These are phyloP conservation scores for Fusarium brachygibbosum DNA, from an alignment of 2,329 filamentous ascomycete genomes.

Conservation along the genomic window DNA sequence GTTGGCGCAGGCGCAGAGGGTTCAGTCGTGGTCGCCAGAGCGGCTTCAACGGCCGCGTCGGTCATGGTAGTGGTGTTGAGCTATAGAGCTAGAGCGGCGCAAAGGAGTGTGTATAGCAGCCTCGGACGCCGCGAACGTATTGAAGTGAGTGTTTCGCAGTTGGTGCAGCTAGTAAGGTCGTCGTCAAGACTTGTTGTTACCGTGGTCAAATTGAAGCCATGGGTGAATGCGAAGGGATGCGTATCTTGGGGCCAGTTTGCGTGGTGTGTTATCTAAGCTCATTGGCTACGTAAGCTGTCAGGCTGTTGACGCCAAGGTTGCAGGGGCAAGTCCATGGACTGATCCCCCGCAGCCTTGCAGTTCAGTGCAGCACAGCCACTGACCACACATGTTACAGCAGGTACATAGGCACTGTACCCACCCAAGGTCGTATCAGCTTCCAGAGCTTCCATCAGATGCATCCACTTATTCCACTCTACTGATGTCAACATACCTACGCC, in stretches of 20 bases:
- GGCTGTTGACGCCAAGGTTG: conserved; percentile 45
- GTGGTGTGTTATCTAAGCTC: conserved; percentile 38
- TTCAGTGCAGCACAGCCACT: conserved; percentile 39
- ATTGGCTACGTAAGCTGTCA: conserved; percentile 46
- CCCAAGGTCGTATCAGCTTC: conserved; percentile 38
- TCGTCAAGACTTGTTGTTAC: conserved; percentile 21
- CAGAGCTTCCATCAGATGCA: conserved; percentile 32
- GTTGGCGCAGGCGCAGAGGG: conserved; percentile 48
- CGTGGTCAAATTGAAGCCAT: conserved; percentile 33
- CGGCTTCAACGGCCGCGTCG: conserved; percentile 51
- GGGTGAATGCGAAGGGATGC: conserved; percentile 39
- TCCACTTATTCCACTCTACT: conserved; percentile 36
- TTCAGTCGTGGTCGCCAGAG: conserved; percentile 42
- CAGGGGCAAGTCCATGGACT: conserved; percentile 25
- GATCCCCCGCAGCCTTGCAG: conserved; percentile 47
- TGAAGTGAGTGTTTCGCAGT: conserved; percentile 15
- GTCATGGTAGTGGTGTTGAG: conserved; percentile 50
- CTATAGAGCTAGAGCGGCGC: conserved; percentile 19
- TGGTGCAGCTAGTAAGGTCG: conserved; percentile 3
- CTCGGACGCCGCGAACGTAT: conserved; percentile 22
- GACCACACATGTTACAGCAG: conserved; percentile 7
- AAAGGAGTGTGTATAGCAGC: conserved; percentile 38
- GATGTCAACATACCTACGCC: conserved; percentile 46
- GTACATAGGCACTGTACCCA: conserved; percentile 8
- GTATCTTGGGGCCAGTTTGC: conserved; percentile 41